Conservation (phyloP, 768 basidiomycete species). For the Boletus edulis region DNA sequence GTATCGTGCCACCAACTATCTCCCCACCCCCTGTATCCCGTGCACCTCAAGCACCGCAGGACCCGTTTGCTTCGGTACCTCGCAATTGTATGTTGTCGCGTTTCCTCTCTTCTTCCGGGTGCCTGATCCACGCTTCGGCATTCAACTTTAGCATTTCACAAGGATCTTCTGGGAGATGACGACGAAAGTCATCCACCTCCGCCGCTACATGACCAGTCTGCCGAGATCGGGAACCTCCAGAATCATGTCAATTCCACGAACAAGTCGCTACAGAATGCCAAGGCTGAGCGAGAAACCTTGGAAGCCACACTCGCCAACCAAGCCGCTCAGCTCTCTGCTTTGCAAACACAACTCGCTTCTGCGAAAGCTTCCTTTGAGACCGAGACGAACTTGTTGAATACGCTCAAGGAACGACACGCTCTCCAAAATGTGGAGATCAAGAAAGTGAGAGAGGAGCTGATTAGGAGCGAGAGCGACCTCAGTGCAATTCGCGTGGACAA, state of each 20-base stretch:
- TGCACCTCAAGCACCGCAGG: constrained; percentile 28
- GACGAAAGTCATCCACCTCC: constrained; percentile 46
- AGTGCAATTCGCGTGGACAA: constrained; percentile 88
- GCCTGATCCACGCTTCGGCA: constrained; percentile 6
- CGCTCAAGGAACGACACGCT: constrained; percentile 65
- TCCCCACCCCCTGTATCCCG: constrained; percentile 28
- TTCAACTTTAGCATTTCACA: constrained; percentile 21
- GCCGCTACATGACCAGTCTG: constrained; percentile 68
- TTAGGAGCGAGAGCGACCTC: constrained; percentile 88
- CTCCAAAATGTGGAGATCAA: constrained; percentile 71
- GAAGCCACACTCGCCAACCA: constrained; percentile 67
- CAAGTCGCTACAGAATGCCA: constrained; percentile 61
- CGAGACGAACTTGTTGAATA: constrained; percentile 67
- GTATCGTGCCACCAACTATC: constrained; percentile 26
- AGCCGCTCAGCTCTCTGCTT: constrained; percentile 68
- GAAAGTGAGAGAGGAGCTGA: constrained; percentile 73
- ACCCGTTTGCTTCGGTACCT: constrained; percentile 49
- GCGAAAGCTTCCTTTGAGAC: constrained; percentile 86
- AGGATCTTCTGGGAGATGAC: constrained; percentile 75
- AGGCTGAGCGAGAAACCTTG: constrained; percentile 60
- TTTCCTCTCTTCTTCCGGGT: not conserved
- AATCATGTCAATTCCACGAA: constrained; percentile 84
- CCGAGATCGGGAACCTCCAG: constrained; percentile 83
- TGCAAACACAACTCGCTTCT: constrained; percentile 80
- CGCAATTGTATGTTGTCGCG: constrained; percentile 18